A percentile compares a stretch with the other conserved stretches of the same genome.
phyloP scores from a whole-genome alignment of 2,329 filamentous ascomycete genomes.

The Huntiella moniliformis region DNA sequence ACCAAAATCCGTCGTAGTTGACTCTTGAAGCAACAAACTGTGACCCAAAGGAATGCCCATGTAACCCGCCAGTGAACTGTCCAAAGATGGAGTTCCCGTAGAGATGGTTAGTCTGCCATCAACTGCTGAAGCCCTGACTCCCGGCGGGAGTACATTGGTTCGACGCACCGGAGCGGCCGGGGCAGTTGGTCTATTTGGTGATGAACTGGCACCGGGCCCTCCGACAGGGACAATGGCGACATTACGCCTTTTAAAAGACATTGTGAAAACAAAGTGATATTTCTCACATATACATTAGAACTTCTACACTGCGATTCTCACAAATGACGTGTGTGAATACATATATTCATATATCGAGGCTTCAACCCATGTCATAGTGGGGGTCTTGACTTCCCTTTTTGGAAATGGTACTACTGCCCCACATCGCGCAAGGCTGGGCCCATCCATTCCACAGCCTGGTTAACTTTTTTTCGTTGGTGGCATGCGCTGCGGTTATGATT shows the following conservation, averaged over 20 bases:
- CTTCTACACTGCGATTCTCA: not conserved
- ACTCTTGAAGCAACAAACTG: constrained; percentile 66
- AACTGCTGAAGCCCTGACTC: constrained; percentile 65
- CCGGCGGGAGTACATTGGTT: constrained; percentile 16
- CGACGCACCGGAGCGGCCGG: constrained; percentile 18
- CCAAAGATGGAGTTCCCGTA: constrained; percentile 72
- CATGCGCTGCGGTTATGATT: too few relatives aligned
- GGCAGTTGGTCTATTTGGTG: constrained; percentile 15
- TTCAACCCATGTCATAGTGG: constrained; percentile 3
- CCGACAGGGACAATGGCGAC: constrained; percentile 26
- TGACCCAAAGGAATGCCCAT: constrained; percentile 67
- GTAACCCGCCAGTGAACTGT: constrained; percentile 71
- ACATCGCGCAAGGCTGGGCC: constrained; percentile 7
- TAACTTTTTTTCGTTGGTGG: constrained; percentile 1
- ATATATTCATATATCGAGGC: constrained; percentile 1
- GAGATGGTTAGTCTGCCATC: constrained; percentile 80
- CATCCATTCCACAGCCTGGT: constrained; percentile 1
- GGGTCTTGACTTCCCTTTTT: not conserved
- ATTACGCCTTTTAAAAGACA: constrained; percentile 41
- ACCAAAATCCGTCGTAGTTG: constrained; percentile 84
- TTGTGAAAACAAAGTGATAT: constrained; percentile 15
- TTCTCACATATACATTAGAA: too few relatives aligned
- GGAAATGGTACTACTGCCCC: not conserved
- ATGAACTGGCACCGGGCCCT: constrained; percentile 14
- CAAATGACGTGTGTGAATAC: not conserved